These are phyloP conservation scores for Hanseniaspora pseudoguilliermondii DNA, from an alignment of 805 yeast genomes.

Conservation along the genomic window DNA sequence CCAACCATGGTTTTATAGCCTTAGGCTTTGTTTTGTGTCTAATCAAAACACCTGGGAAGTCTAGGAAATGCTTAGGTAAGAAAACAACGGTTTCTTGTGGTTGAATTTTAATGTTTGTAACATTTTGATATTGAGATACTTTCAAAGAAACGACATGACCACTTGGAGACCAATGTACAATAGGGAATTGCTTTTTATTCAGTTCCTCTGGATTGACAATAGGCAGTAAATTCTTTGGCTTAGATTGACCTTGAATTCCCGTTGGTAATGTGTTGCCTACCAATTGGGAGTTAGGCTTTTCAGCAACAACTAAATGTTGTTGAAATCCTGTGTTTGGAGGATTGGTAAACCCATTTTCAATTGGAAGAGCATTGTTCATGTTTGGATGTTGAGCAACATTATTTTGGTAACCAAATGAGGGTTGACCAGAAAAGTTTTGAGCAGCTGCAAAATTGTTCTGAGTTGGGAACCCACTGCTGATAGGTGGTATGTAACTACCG, in stretches of 20 bases:
- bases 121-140: conserved; percentile 23
- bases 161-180: conserved; percentile 53
- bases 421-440: not conserved
- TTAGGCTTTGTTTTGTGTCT: conserved; percentile 43
- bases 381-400: not conserved
- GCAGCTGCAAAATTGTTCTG: not conserved
- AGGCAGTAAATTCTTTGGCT: not conserved
- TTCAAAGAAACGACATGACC: conserved; percentile 34
- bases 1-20: conserved; percentile 61
- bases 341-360: not conserved
- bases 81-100: not conserved
- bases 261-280: not conserved
- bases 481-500: not conserved
- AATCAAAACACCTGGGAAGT: conserved; percentile 42
- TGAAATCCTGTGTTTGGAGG: not conserved
- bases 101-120: conserved; percentile 1
- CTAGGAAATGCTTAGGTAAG: conserved; percentile 19
- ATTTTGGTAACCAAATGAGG: not conserved
- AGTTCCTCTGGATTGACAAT: conserved; percentile 4
- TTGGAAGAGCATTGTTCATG: not conserved
- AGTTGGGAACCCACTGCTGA: not conserved
- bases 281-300: not conserved
- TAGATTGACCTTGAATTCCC: not conserved
- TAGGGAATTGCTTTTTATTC: conserved; percentile 50
- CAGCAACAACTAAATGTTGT: not conserved